phyloP scores from a whole-genome alignment of 2,329 filamentous ascomycete species.

The Diaporthe longicolla region DNA sequence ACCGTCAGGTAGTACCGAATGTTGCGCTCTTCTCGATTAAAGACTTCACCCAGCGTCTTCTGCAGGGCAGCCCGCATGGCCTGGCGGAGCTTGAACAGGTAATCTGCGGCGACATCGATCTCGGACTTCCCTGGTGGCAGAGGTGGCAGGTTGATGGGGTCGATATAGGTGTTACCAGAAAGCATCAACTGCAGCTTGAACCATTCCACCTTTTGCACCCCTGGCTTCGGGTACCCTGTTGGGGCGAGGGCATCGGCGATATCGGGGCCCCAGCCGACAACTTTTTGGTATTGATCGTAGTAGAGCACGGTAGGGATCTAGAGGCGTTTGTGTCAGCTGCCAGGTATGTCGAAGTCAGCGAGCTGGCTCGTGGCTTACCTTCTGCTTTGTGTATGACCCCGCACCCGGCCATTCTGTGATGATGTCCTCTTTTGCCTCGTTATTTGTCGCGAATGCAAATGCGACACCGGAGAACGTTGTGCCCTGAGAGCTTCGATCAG shows the following conservation, averaged over 20 bases:
- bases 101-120: slow-evolving; percentile 99
- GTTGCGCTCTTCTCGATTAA: slow-evolving; percentile 97
- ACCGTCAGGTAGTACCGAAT: slow-evolving; percentile 98
- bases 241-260: slow-evolving; percentile 97
- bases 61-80: slow-evolving; percentile 96
- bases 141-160: slow-evolving; percentile 97
- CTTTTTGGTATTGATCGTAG: slow-evolving; percentile 99
- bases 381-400: slow-evolving; percentile 98
- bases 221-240: slow-evolving; percentile 96
- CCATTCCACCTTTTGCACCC: slow-evolving; percentile 99
- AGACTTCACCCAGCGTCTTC: slow-evolving; percentile 97
- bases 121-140: slow-evolving; percentile 98
- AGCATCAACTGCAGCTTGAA: slow-evolving; percentile 99
- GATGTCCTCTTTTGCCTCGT: slow-evolving; percentile 97
- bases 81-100: slow-evolving; percentile 97
- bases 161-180: slow-evolving; percentile 98
- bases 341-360: background rate
- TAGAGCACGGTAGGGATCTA: slow-evolving; percentile 99
- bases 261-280: slow-evolving; percentile 99
- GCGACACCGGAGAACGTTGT: slow-evolving; percentile 99
- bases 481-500: slow-evolving; percentile 68
- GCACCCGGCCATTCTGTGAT: slow-evolving; percentile 99
- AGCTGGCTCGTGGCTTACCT: slow-evolving; percentile 69
- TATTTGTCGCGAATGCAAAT: slow-evolving; percentile 97
- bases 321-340: background rate